Base-by-base conservation (phyloP, 169 alveolate genomes). In the Plasmodium knowlesi region DNA sequence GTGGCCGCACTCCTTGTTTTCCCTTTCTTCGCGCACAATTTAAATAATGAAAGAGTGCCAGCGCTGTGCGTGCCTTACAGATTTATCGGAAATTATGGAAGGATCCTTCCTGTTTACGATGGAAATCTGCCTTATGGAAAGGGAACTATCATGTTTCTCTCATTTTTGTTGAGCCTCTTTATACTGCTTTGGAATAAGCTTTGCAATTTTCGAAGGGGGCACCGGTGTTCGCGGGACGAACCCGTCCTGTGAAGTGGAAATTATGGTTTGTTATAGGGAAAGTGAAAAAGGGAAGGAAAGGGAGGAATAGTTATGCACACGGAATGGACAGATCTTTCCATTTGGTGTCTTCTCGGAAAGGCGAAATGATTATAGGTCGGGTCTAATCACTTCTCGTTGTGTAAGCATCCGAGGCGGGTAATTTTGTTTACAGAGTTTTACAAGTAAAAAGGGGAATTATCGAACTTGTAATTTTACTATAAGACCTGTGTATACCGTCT, bases 231-330 rank as follows among this genome's bases (percentile, higher is more conserved):
- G 57, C 19, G 30, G 0, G 41, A 10, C 32, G n/a, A 78, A 41
- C 34, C 30, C 37, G n/a, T 46, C 41, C 12, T 10, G 25, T 34
- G 34, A 37, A 78, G n/a, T 78, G 16, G 41, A 78, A 19, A 78
- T 78, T 78, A 78, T 34, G 84, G 39, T 72, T 39, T 41, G 70
- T 78, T 78, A 30, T 41, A 3, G 46, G 32, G 39, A 78, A 78
- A 78, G 14, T 14, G 5, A 30, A 16, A 78, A 16, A 78, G 41
- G 41, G 39, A 28, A 76, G 9, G 10, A 76, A 19, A 34, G 39
- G 16, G 10, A 16, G 2, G 2, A 57, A 57, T 4, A 57, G 0
- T 57, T 61, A 3, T 61, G 28, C 76, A 61, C 34, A 9, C 34
- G 5, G 16, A 61, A 61, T 61, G 76, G 37, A 61, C 76, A 61